phyloP scores from a whole-genome alignment of 139 green algal genomes.

The Volvox africanus region DNA sequence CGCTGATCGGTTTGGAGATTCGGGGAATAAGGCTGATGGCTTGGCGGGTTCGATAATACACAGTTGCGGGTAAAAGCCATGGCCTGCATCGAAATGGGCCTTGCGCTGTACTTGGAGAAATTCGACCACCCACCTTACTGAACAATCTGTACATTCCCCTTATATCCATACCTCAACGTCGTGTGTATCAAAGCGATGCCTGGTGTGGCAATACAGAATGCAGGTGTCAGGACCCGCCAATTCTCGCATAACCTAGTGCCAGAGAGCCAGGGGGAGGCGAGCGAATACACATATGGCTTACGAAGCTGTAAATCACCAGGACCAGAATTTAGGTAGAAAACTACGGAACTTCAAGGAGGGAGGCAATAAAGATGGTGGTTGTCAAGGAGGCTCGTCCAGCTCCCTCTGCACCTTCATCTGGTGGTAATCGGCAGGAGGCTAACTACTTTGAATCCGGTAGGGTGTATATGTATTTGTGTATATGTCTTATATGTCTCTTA shows the following conservation, averaged over 20 bases:
- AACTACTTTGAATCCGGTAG: no score
- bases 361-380: no score
- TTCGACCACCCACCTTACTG: background rate
- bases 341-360: no score
- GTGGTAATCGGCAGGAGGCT: no score
- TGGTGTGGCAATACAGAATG: conserved; percentile 56
- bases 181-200: conserved; percentile 47
- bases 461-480: no score
- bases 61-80: background rate
- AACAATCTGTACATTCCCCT: background rate
- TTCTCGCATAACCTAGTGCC: conserved; percentile 29
- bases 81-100: background rate
- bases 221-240: conserved; percentile 19
- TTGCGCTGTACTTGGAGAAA: background rate
- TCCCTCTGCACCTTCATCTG: no score
- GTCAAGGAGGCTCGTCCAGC: no score
- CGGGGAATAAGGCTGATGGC: background rate
- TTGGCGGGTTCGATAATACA: no score
- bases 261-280: background rate
- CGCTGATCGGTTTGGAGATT: background rate
- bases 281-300: no score
- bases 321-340: no score
- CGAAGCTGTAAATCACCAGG: no score
- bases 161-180: conserved; percentile 8
- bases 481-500: no score